Conservation (phyloP, 176 grass and related monocot species). For the Hordeum vulgare region DNA sequence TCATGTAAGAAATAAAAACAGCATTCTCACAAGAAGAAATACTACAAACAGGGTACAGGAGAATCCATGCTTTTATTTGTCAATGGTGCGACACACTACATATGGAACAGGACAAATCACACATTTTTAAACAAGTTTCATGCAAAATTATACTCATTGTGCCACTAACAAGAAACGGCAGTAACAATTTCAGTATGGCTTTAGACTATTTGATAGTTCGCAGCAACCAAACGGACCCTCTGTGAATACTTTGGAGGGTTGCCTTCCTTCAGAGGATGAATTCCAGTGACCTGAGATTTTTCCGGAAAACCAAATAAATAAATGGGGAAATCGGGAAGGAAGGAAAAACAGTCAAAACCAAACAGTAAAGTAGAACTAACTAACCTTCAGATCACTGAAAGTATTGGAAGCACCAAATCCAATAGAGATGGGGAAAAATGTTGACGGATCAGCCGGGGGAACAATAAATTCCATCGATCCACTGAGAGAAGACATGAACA, state of each 20-base stretch:
- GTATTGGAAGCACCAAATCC: conserved; percentile 68
- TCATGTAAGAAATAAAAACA: neutral
- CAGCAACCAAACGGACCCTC: conserved; percentile 44
- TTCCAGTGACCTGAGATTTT: conserved; percentile 40
- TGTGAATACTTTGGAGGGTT: conserved; percentile 58
- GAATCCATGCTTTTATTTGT: conserved; percentile 7
- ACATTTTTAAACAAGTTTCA: neutral
- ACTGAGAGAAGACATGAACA: conserved; percentile 25
- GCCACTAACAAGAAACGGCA: neutral
- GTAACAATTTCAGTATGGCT: neutral
- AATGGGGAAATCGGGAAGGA: neutral
- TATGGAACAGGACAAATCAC: neutral
- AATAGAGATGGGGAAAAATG: conserved; percentile 76
- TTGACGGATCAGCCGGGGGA: conserved; percentile 56
- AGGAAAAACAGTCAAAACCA: neutral
- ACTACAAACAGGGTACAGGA: neutral
- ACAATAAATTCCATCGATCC: conserved; percentile 86
- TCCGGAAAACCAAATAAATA: neutral
- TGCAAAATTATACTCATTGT: neutral
- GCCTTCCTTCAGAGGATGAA: conserved; percentile 49
- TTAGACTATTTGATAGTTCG: conserved; percentile 65
- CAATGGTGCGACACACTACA: neutral
- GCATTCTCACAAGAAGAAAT: neutral
- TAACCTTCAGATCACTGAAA: conserved; percentile 77
- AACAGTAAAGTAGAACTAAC: neutral